These are phyloP conservation scores for Centella asiatica DNA, from an alignment of 129 eudicot species.

Conservation along the genomic window DNA sequence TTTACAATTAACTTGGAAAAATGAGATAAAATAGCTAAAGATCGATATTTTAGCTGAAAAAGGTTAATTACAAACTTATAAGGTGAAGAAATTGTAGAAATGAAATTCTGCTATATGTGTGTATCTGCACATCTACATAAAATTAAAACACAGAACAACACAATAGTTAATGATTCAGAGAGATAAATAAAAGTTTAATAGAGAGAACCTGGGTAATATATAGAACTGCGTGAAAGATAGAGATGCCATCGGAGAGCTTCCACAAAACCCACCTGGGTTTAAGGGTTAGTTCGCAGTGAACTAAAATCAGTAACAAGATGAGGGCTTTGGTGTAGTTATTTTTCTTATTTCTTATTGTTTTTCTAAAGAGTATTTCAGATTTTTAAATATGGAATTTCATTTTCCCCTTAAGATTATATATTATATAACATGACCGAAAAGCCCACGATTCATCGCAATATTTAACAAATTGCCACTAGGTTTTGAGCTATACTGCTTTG, in stretches of 20 bases:
- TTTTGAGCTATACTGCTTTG: too few species aligned
- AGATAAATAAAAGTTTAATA: conserved; percentile 8
- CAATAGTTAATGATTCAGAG: not conserved
- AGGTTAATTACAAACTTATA: not conserved
- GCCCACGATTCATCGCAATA: too few species aligned
- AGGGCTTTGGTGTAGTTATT: not conserved
- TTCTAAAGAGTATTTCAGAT: not conserved
- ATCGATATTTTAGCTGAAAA: not conserved
- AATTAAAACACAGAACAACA: not conserved
- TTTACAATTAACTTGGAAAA: too few species aligned
- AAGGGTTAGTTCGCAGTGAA: not conserved
- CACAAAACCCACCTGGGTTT: conserved; percentile 16
- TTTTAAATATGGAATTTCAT: not conserved
- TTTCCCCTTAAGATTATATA: too few species aligned
- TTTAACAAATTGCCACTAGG: too few species aligned
- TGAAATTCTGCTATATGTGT: not conserved
- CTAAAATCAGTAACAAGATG: not conserved
- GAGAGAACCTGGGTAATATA: conserved; percentile 56
- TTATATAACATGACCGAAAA: too few species aligned
- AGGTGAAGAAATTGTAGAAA: not conserved
- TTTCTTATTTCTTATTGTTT: not conserved
- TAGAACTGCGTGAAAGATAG: conserved; percentile 53
- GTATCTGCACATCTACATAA: not conserved
- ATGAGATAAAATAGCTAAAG: too few species aligned
- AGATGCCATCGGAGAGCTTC: conserved; percentile 60